A percentile compares a stretch with the other conserved stretches of the same genome.
These are phyloP conservation scores for Naganishia vishniacii DNA, from an alignment of 768 basidiomycete species.

Conservation along the genomic window DNA sequence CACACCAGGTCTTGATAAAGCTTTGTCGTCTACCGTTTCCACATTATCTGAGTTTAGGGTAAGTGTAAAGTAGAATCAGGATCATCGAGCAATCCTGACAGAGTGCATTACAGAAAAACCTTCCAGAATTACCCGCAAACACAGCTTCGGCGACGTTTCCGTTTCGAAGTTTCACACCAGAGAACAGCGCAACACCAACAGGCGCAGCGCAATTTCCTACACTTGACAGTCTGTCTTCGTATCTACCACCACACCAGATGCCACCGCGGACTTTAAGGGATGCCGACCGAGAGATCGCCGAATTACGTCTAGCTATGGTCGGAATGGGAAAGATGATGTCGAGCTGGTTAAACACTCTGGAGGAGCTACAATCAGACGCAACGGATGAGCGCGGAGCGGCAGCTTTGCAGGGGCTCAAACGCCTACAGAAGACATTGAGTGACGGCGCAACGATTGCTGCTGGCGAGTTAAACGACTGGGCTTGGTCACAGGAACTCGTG, in stretches of 20 bases:
- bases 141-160: conserved; percentile 58
- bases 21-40: conserved; percentile 43
- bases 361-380: not conserved
- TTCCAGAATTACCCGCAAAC: conserved; percentile 73
- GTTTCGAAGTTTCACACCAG: conserved; percentile 28
- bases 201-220: conserved; percentile 10
- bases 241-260: conserved; percentile 9
- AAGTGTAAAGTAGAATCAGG: conserved; percentile 17
- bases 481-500: conserved; percentile 26
- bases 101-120: conserved; percentile 60
- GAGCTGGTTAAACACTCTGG: conserved; percentile 35
- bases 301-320: conserved; percentile 43
- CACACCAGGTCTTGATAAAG: conserved; percentile 34
- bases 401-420: conserved; percentile 37
- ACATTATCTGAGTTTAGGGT: conserved; percentile 39
- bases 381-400: conserved; percentile 4
- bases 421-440: conserved; percentile 37
- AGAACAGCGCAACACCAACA: not conserved
- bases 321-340: conserved; percentile 48
- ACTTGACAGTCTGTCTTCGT: conserved; percentile 27
- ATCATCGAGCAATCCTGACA: not conserved
- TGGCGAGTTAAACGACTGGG: conserved; percentile 21
- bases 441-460: conserved; percentile 28
- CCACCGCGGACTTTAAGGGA: conserved; percentile 33
- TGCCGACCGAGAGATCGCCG: conserved; percentile 44